Evolutionary conservation across 257 asterid species (phyloP).

Genomic region (Solanum paucissectum): DNA sequence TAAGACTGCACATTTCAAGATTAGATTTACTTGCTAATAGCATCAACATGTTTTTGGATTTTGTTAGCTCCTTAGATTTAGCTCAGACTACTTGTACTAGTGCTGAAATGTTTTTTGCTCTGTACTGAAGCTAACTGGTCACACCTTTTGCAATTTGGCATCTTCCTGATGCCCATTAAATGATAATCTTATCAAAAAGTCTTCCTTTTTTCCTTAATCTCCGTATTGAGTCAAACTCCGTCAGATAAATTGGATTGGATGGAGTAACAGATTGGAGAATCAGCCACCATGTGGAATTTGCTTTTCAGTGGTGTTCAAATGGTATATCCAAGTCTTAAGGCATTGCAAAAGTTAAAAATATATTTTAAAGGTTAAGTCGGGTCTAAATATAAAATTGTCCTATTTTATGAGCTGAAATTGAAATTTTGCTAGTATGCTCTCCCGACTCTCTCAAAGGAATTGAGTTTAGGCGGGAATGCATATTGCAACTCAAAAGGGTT

Average conservation of each 20-base stretch:
- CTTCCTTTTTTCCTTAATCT: not conserved
- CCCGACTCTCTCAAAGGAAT: not conserved
- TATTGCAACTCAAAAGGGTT: not conserved
- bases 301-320: not conserved
- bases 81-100: not conserved
- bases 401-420: not conserved
- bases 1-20: not conserved
- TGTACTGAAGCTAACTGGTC: not conserved
- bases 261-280: not conserved
- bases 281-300: not conserved
- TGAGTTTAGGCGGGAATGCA: not conserved
- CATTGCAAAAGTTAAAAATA: not conserved
- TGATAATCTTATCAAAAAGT: not conserved
- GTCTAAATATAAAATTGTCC: not conserved
- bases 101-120: not conserved
- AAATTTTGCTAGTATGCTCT: not conserved
- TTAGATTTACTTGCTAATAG: not conserved
- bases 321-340: not conserved
- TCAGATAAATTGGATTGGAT: not conserved
- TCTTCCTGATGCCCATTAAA: not conserved
- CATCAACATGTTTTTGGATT: not conserved
- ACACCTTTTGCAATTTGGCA: not conserved
- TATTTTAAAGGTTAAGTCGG: not conserved
- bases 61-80: not conserved
- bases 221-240: not conserved